Evolutionary conservation across 2,329 filamentous ascomycete genomes (phyloP), one percentile per base, ranked within the genome.

Genomic region (Colletotrichum incanum): DNA sequence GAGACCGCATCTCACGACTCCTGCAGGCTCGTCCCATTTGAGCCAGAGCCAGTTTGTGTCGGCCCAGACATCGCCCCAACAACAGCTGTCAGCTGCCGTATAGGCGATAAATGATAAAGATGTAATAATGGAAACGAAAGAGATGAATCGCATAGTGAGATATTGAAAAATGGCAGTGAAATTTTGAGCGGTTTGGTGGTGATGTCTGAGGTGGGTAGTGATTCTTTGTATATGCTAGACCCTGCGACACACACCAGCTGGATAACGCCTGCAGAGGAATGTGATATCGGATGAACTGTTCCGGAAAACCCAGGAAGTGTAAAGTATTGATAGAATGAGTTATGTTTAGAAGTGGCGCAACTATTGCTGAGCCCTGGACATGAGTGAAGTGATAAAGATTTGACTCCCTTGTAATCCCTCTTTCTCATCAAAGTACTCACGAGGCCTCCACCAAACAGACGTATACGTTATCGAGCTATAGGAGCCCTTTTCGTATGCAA

Each of bases 21-120:
- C 50, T 6, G 61, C 52, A 6, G 61, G 41, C 7, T 65, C 60
- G 26, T 65, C 66, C 66, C 66, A 69, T 31, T 23, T 52, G 41
- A 50, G 60, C 23, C 31, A 50, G 5, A 69, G n/a, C 50, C 50
- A 65, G 39, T 41, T 65, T 20, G 12, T 37, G 5, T 41, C 23
- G 14, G 41, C 31, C 52, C 52, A 69, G 26, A 43, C 5, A 31
- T 34, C 41, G 28, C 18, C 23, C 66, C 61, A 69, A 18, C 66
- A 69, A 16, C 61, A 69, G 56, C 43, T 60, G 3, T 43, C 34
- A 9, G 67, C 67, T 20, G 39, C 41, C 12, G 61, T 61, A 2
- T 9, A 18, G 6, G 61, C 43, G n/a, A 69, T 20, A 6, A 49
- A 58, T 8, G 20, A 18, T 6, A 52, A 65, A 23, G 41, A 45